Evolutionary conservation across 2,329 filamentous ascomycete species (phyloP), one percentile per base, ranked within the genome.

Genomic region (Geosmithia morbida): DNA sequence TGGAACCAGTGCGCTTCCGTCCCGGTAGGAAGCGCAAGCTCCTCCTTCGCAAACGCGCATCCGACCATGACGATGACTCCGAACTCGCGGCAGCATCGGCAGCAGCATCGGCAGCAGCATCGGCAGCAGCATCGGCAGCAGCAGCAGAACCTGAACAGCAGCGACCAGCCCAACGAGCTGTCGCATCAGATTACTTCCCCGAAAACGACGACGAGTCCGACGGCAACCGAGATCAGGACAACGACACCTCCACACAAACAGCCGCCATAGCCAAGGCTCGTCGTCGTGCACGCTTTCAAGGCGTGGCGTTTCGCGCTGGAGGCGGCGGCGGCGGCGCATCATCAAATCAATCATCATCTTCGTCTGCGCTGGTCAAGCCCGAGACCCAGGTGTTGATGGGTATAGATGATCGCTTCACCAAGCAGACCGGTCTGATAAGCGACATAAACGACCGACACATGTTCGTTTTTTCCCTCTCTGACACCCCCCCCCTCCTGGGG

Each of bases 371-470:
- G 22, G 67, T 40, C 61, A 60, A 46, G 60, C 59, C 43, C 57
- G 67, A 22, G 61, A 67, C 41, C 4, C 22, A 26, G 8, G 16
- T 53, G 2, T 48, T 56, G 14, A 54, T 48, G 43, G 59, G 59
- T 41, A 61, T 65, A 37, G 54, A 59, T 10, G 58, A 62, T 39
- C 78, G 82, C 41, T 90, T 90, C 59, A 79, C 80, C 47, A 76
- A 79, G 49, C 83, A 86, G 61, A 87, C 82, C 0, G 85, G 85
- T 1, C 65, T 81, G 51, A 70, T 81, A 0, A 73, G 75, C 33
- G 81, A 84, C 48, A 61, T 77, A 19, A 72, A 81, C 51, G 83
- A 88, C 61, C 82, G 72, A 65, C 84, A 89, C 67, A 87, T 90
- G 85, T 90, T 74, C 80, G 82, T 77, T 43, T 48, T 30, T 19